These are phyloP conservation scores for Colletotrichum abscissum DNA, from an alignment of 2,329 filamentous ascomycete genomes.

Conservation along the genomic window DNA sequence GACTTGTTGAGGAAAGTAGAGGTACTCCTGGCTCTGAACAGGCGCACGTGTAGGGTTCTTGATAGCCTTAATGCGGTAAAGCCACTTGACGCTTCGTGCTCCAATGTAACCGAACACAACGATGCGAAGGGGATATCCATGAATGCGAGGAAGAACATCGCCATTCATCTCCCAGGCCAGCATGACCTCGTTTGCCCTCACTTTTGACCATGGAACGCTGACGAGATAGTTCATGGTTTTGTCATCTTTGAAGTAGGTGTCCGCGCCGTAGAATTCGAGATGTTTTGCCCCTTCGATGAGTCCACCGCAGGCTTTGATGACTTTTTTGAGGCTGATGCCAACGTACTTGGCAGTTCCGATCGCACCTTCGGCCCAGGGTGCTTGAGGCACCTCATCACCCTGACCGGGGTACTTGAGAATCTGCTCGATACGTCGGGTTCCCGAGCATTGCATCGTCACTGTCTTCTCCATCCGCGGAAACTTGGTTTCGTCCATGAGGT, in stretches of 20 bases:
- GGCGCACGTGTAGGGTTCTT: too few species aligned
- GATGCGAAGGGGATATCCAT: conserved; percentile 72
- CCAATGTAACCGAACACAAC: conserved; percentile 77
- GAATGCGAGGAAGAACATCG: conserved; percentile 69
- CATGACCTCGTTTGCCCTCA: conserved; percentile 74
- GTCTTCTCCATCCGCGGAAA: too few species aligned
- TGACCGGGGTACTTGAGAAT: too few species aligned
- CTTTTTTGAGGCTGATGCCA: conserved; percentile 49
- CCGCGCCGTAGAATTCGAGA: conserved; percentile 76
- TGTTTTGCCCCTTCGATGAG: conserved; percentile 66
- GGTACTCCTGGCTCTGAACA: conserved; percentile 70
- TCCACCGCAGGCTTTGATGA: conserved; percentile 78
- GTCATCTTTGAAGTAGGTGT: conserved; percentile 78
- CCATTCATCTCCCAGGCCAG: conserved; percentile 81
- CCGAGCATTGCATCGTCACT: too few species aligned
- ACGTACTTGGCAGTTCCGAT: too few species aligned
- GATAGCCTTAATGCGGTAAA: too few species aligned
- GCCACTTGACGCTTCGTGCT: conserved; percentile 46
- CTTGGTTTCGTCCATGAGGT: too few species aligned
- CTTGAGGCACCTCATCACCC: too few species aligned
- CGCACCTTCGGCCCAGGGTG: too few species aligned
- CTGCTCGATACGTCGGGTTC: too few species aligned
- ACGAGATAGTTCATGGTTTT: conserved; percentile 75
- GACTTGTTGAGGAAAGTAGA: conserved; percentile 76
- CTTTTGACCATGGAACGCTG: conserved; percentile 74